Percentiles rank a stretch among this genome's conserved stretches.
Evolutionary conservation across 768 basidiomycete genomes (phyloP).

Genomic region (Mycena filopes): DNA sequence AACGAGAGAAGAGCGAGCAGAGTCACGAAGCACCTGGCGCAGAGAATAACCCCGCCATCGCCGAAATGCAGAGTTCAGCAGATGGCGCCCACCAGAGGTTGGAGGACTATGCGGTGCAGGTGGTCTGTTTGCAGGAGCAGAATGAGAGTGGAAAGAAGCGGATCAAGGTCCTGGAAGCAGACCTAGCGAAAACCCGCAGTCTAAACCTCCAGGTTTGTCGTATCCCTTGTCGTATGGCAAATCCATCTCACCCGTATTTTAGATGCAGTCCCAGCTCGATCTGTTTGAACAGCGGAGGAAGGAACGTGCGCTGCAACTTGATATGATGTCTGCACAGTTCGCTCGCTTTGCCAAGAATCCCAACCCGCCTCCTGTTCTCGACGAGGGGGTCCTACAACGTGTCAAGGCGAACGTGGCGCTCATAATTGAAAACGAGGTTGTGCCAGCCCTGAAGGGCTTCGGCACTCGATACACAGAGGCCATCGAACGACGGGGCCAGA

Average conservation of each 20-base stretch:
- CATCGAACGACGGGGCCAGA: slow-evolving; percentile 34
- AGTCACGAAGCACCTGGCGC: neutral
- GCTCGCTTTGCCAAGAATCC: neutral
- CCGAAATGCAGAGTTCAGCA: neutral
- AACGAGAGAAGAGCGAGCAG: neutral
- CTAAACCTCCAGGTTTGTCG: slow-evolving; percentile 4
- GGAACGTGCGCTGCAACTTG: neutral
- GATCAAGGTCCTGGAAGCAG: neutral
- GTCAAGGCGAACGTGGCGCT: neutral
- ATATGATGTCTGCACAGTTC: neutral
- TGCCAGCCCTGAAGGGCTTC: slow-evolving; percentile 16
- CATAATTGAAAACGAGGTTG: slow-evolving; percentile 24
- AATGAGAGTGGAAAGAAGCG: neutral
- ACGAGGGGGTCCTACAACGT: slow-evolving; percentile 2
- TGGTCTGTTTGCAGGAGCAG: neutral
- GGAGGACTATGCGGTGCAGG: neutral
- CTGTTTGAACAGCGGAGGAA: neutral
- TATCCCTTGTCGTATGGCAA: neutral
- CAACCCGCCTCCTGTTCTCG: slow-evolving; percentile 3
- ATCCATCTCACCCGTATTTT: neutral
- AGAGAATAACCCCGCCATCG: neutral
- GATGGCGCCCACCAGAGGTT: neutral
- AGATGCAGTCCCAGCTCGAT: slow-evolving; percentile 22
- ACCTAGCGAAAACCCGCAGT: neutral
- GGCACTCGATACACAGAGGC: slow-evolving; percentile 4